Percentiles rank a stretch among this genome's conserved stretches.
Evolutionary conservation across 176 grass and related monocot genomes (phyloP).

Genomic region (Juncus inflexus): DNA sequence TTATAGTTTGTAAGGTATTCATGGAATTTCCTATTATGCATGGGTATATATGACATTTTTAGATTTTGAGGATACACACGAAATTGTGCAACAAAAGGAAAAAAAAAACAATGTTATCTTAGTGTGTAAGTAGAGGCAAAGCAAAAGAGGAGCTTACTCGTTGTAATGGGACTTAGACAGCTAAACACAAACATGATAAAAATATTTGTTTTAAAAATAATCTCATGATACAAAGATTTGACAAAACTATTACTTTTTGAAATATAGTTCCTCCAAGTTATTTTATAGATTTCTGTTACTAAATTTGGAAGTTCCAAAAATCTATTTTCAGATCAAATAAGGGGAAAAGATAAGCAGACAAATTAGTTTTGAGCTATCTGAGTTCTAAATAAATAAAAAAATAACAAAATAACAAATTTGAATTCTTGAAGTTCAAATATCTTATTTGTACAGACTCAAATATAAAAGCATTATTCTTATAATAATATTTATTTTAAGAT

Average conservation of each 20-base stretch:
- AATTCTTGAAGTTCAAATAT: too few relatives aligned
- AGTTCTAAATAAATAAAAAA: too few relatives aligned
- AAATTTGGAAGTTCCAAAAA: neutral
- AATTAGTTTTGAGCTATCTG: too few relatives aligned
- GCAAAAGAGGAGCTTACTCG: neutral
- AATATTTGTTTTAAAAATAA: neutral
- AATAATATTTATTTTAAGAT: too few relatives aligned
- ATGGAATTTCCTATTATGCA: neutral
- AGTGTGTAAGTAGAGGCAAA: neutral
- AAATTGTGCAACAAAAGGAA: neutral
- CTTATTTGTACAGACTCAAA: too few relatives aligned
- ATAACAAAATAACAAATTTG: too few relatives aligned
- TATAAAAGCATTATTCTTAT: too few relatives aligned
- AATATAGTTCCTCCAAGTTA: too few relatives aligned
- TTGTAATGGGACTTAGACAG: conserved; percentile 15
- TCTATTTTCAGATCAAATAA: neutral
- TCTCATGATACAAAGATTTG: too few relatives aligned
- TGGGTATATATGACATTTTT: conserved; percentile 1
- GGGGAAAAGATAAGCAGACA: neutral
- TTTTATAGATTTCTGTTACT: too few relatives aligned
- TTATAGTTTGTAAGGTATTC: neutral
- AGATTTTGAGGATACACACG: neutral
- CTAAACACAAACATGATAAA: conserved; percentile 9
- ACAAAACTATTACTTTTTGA: too few relatives aligned
- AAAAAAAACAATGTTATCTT: conserved; percentile 19